Percentiles rank a stretch among this genome's conserved stretches.
phyloP scores from a whole-genome alignment of 2,329 filamentous ascomycete species.

The Colletotrichum cuscutae region DNA sequence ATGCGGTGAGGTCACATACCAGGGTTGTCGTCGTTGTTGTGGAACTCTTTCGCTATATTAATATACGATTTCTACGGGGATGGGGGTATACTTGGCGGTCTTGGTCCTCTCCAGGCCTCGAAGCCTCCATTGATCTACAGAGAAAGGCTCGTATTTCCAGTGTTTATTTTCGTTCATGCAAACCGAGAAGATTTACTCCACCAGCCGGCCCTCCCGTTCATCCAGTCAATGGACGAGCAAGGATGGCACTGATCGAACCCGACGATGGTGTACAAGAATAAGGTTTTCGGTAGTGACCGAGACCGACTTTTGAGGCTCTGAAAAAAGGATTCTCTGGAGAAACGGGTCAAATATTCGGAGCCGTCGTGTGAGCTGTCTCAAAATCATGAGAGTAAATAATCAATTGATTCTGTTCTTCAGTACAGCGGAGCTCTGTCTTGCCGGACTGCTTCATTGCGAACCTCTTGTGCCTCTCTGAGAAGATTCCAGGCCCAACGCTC shows the following conservation, averaged over 20 bases:
- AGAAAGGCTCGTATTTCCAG: neutral
- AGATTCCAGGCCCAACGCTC: rapidly evolving
- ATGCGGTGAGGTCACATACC: neutral
- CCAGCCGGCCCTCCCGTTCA: neutral
- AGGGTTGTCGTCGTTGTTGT: neutral
- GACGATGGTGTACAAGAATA: neutral
- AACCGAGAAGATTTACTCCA: neutral
- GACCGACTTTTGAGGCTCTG: neutral
- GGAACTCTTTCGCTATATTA: neutral
- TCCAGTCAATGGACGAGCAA: neutral
- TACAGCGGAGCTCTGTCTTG: neutral
- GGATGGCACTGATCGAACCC: neutral
- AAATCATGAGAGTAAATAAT: neutral
- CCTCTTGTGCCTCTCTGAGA: neutral
- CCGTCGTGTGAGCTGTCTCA: neutral
- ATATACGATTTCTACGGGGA: neutral
- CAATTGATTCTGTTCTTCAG: neutral
- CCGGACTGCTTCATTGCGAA: neutral
- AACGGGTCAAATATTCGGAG: neutral
- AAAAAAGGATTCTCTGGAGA: too few relatives aligned
- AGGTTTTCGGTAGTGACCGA: neutral
- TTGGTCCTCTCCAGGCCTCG: neutral
- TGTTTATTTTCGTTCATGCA: neutral
- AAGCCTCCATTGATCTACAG: neutral
- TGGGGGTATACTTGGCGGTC: neutral